Conservation (phyloP, 306 rosid species). For the Dalbergia cochinchinensis region DNA sequence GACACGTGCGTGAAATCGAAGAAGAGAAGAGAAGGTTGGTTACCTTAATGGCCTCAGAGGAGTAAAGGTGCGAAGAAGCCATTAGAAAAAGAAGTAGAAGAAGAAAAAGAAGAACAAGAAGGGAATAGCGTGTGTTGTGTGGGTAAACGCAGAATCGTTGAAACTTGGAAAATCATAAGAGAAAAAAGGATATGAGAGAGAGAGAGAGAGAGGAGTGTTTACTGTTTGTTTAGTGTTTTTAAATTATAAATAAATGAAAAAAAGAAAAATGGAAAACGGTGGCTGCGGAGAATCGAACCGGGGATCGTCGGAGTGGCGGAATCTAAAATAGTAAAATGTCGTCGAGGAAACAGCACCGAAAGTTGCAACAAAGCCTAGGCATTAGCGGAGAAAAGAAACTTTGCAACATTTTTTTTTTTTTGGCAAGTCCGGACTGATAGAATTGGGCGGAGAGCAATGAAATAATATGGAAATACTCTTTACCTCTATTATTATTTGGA, state of each 20-base stretch:
- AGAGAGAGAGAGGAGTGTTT: not conserved
- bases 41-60: slow-evolving; percentile 66
- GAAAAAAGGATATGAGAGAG: not conserved
- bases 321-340: slow-evolving; percentile 42
- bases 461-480: too few relatives aligned
- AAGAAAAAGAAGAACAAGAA: not conserved
- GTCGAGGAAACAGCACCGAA: not conserved
- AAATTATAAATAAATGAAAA: too few relatives aligned
- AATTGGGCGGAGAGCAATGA: too few relatives aligned
- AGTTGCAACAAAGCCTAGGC: not conserved
- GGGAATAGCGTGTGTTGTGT: not conserved
- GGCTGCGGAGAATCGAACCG: slow-evolving; percentile 37
- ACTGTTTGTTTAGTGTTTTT: not conserved
- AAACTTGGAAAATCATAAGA: slow-evolving; percentile 41
- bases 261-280: too few relatives aligned
- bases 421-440: too few relatives aligned
- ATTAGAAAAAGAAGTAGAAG: slow-evolving; percentile 57
- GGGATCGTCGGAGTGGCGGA: slow-evolving; percentile 33
- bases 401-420: too few relatives aligned
- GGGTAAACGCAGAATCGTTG: slow-evolving; percentile 44
- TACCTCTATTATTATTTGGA: too few relatives aligned
- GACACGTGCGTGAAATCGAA: slow-evolving; percentile 1
- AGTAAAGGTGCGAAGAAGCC: slow-evolving; percentile 70
- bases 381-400: too few relatives aligned
- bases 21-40: not conserved